phyloP scores from a whole-genome alignment of 2,329 filamentous ascomycete genomes.

The Sporothrix brunneoviolacea region DNA sequence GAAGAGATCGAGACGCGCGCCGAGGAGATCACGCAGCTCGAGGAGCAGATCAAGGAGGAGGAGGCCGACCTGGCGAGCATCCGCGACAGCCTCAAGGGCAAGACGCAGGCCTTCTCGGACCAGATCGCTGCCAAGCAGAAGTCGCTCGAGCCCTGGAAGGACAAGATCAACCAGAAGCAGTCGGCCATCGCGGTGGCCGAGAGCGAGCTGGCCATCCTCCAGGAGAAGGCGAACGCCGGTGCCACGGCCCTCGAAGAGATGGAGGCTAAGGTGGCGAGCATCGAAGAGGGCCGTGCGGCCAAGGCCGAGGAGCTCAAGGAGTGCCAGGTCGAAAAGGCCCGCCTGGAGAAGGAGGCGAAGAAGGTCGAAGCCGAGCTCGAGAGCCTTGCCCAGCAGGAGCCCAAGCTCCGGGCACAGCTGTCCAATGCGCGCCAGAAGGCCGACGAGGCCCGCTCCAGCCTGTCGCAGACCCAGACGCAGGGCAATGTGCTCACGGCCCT shows the following conservation, averaged over 20 bases:
- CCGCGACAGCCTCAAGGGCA: slow-evolving; percentile 82
- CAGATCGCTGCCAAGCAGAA: slow-evolving; percentile 90
- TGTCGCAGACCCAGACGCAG: slow-evolving; percentile 85
- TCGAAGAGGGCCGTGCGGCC: slow-evolving; percentile 62
- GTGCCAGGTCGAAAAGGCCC: slow-evolving; percentile 64
- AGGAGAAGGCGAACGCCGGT: slow-evolving; percentile 82
- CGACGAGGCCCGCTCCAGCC: slow-evolving; percentile 85
- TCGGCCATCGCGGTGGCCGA: slow-evolving; percentile 90
- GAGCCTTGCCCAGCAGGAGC: slow-evolving; percentile 68
- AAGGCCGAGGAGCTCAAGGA: slow-evolving; percentile 72
- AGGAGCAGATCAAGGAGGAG: slow-evolving; percentile 68
- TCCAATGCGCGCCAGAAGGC: slow-evolving; percentile 90
- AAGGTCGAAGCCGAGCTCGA: slow-evolving; percentile 67
- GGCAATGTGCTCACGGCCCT: slow-evolving; percentile 86
- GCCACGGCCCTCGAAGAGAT: slow-evolving; percentile 78
- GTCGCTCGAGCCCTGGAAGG: slow-evolving; percentile 90
- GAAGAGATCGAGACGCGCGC: slow-evolving; percentile 72
- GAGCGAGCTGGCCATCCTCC: slow-evolving; percentile 86
- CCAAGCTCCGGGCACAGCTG: slow-evolving; percentile 73
- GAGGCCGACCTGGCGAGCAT: slow-evolving; percentile 79
- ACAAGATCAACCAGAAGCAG: slow-evolving; percentile 93
- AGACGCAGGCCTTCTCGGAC: slow-evolving; percentile 90
- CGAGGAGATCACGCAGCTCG: slow-evolving; percentile 68
- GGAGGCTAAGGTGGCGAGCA: slow-evolving; percentile 66
- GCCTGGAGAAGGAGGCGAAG: slow-evolving; percentile 66